These are phyloP conservation scores for Mytilinidion resinicola DNA, from an alignment of 495 filamentous ascomycete species.

Conservation along the genomic window DNA sequence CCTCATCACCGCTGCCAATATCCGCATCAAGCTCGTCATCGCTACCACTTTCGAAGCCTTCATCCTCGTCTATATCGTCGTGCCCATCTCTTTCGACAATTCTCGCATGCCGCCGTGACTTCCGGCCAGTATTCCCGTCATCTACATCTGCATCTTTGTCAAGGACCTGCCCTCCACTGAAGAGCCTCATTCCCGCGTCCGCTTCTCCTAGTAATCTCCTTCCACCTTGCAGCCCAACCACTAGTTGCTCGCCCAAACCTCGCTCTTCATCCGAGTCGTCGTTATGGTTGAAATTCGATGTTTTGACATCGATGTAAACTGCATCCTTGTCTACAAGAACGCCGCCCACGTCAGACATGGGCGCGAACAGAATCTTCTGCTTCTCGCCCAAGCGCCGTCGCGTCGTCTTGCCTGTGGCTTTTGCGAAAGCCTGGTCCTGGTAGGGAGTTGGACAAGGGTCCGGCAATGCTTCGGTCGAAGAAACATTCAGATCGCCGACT, in stretches of 20 bases:
- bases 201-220: constrained; percentile 74
- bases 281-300: constrained; percentile 69
- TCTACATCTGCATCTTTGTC: constrained; percentile 51
- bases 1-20: constrained; percentile 51
- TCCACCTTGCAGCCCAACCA: constrained; percentile 81
- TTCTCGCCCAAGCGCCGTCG: constrained; percentile 82
- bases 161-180: constrained; percentile 67
- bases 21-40: constrained; percentile 48
- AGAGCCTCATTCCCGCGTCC: constrained; percentile 73
- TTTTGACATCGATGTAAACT: constrained; percentile 71
- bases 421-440: constrained; percentile 77
- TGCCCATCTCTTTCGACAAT: constrained; percentile 52
- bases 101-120: constrained; percentile 59
- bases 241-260: constrained; percentile 86
- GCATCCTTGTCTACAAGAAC: constrained; percentile 77
- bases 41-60: constrained; percentile 33
- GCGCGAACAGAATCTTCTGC: constrained; percentile 89
- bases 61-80: constrained; percentile 42
- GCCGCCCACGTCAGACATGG: constrained; percentile 96
- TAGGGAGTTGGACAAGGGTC: constrained; percentile 94
- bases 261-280: constrained; percentile 57
- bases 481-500: constrained; percentile 85
- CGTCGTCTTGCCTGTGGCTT: constrained; percentile 69
- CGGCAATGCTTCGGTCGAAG: constrained; percentile 74
- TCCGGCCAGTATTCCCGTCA: constrained; percentile 56